Conservation (phyloP, 805 yeast species). For the Candida ascalaphidarum region DNA sequence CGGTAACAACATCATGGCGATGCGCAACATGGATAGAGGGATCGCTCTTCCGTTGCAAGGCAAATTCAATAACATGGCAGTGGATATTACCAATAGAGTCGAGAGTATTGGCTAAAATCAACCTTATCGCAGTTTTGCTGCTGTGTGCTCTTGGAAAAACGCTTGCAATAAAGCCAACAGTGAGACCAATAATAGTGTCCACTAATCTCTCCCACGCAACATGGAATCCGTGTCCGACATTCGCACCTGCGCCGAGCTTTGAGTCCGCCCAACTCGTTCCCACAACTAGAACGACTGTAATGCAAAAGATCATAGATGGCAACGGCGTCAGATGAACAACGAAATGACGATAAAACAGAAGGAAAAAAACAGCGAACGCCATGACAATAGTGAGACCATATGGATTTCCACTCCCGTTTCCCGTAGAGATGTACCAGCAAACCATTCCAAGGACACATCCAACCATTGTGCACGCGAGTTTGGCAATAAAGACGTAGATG, state of each 20-base stretch:
- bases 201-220: conserved; percentile 20
- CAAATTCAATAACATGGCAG: conserved; percentile 19
- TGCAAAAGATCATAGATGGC: conserved; percentile 17
- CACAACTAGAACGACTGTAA: conserved; percentile 19
- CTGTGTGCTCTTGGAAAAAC: conserved; percentile 21
- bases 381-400: conserved; percentile 23
- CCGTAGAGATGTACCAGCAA: conserved; percentile 27
- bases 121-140: conserved; percentile 17
- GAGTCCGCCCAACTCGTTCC: conserved; percentile 27
- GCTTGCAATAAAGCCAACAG: conserved; percentile 21
- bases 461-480: conserved; percentile 16
- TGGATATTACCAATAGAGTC: conserved; percentile 19
- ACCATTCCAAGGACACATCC: conserved; percentile 22
- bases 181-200: conserved; percentile 19
- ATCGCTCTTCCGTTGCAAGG: conserved; percentile 11
- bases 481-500: conserved; percentile 14
- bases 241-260: conserved; percentile 6
- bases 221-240: conserved; percentile 19
- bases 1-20: conserved; percentile 14
- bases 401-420: conserved; percentile 21
- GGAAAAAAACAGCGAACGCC: conserved; percentile 13
- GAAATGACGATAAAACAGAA: conserved; percentile 21
- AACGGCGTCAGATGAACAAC: conserved; percentile 16
- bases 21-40: conserved; percentile 9
- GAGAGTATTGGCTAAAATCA: conserved; percentile 12